Percentiles rank a stretch among this genome's conserved stretches.
Conservation (phyloP, 306 rosid species). For the Rosa lucieae region DNA sequence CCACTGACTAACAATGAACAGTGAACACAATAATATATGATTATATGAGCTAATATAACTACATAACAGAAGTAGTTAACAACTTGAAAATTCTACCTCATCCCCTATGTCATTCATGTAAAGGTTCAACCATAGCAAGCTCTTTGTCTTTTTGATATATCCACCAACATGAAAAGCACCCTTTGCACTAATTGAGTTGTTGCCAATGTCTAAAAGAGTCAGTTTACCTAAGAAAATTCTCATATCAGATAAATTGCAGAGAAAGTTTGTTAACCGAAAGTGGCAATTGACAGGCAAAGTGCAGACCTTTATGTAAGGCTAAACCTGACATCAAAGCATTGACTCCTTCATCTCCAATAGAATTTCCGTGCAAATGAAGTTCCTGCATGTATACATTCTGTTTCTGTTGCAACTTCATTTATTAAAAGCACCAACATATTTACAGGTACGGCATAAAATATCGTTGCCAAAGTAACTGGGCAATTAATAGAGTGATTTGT, state of each 20-base stretch:
- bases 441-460: background rate
- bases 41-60: background rate
- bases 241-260: constrained; percentile 30
- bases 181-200: constrained; percentile 81
- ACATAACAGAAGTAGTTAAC: constrained; percentile 16
- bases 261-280: constrained; percentile 20
- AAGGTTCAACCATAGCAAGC: constrained; percentile 72
- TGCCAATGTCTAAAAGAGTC: constrained; percentile 75
- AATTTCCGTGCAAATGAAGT: constrained; percentile 93
- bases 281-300: constrained; percentile 13
- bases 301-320: constrained; percentile 71
- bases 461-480: background rate
- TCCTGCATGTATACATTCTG: constrained; percentile 47
- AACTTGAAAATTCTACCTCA: constrained; percentile 53
- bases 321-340: constrained; percentile 76
- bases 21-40: background rate
- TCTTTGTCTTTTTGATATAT: constrained; percentile 69
- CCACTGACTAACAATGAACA: background rate
- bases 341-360: constrained; percentile 93
- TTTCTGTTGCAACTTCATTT: background rate
- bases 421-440: background rate
- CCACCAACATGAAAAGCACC: constrained; percentile 87
- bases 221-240: constrained; percentile 66
- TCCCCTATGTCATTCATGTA: constrained; percentile 98
- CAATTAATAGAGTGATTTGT: background rate